phyloP scores from a whole-genome alignment of 305 asterid species.

The Fraxinus baroniana region DNA sequence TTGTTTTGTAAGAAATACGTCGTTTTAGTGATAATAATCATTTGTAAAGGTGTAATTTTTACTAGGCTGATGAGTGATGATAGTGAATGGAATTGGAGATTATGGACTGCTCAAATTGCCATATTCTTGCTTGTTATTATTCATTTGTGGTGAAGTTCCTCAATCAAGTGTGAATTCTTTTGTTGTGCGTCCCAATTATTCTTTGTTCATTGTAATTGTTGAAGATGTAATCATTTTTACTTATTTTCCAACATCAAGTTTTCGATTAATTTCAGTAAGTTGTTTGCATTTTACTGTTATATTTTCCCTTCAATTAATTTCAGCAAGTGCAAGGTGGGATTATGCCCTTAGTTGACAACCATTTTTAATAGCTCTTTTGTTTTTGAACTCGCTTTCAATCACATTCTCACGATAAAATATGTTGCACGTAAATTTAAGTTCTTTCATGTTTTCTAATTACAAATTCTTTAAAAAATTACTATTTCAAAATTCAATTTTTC shows the following conservation, averaged over 20 bases:
- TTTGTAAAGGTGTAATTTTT: conserved; percentile 59
- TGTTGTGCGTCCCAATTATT: conserved; percentile 26
- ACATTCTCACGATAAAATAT: too few species aligned
- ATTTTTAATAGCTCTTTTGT: too few species aligned
- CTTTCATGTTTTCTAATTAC: too few species aligned
- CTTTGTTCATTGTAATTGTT: conserved; percentile 29
- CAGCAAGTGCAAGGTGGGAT: neutral
- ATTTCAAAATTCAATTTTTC: too few species aligned
- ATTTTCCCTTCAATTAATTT: neutral
- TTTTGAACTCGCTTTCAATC: neutral
- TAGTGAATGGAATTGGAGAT: conserved; percentile 37
- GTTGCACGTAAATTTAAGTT: neutral
- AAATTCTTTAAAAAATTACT: too few species aligned
- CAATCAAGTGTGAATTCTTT: conserved; percentile 40
- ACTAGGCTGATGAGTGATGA: conserved; percentile 60
- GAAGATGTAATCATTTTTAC: conserved; percentile 11
- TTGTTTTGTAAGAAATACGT: conserved; percentile 44
- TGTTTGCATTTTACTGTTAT: neutral
- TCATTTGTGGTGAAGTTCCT: conserved; percentile 31
- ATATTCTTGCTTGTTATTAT: conserved; percentile 39
- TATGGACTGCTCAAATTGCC: conserved; percentile 38
- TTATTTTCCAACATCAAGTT: neutral
- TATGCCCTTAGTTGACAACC: neutral
- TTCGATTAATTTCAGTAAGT: neutral
- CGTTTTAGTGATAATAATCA: conserved; percentile 29